Conservation (phyloP, 345 rosid species). For the Eucalyptus erythrocorys region DNA sequence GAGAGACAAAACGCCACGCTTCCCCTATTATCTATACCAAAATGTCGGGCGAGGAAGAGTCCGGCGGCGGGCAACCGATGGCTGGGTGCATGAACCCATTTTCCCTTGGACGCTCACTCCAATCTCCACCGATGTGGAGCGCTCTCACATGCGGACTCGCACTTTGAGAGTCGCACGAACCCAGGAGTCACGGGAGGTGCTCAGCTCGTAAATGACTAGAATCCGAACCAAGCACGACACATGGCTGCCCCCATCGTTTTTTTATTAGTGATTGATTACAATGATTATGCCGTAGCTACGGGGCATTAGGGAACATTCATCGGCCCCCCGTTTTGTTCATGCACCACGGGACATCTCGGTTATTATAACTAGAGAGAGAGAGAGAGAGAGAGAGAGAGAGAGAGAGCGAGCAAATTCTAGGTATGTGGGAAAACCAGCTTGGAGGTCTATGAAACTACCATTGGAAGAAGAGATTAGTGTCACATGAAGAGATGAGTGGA, state of each 20-base stretch:
- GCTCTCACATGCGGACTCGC: neutral
- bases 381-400: neutral
- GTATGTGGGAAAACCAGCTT: neutral
- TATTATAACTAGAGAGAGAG: too few relatives aligned
- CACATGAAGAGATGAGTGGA: neutral
- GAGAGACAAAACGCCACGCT: neutral
- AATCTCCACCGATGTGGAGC: neutral
- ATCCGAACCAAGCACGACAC: neutral
- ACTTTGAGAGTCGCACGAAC: neutral
- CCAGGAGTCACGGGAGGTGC: neutral
- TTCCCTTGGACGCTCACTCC: neutral
- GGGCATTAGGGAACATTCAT: neutral
- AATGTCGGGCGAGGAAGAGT: neutral
- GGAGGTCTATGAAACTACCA: neutral
- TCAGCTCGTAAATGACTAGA: neutral
- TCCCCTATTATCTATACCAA: neutral
- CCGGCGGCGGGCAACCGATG: accelerated
- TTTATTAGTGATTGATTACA: neutral
- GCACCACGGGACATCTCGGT: neutral
- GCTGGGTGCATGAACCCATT: neutral
- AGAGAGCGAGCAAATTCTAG: neutral
- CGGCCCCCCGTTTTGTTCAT: neutral
- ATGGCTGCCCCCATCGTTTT: neutral
- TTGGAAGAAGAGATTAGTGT: neutral
- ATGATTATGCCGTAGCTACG: neutral